Evolutionary conservation across 176 grass and related monocot genomes (phyloP), one percentile per base, ranked within the genome.

Genomic region (Neostapfia colusana): DNA sequence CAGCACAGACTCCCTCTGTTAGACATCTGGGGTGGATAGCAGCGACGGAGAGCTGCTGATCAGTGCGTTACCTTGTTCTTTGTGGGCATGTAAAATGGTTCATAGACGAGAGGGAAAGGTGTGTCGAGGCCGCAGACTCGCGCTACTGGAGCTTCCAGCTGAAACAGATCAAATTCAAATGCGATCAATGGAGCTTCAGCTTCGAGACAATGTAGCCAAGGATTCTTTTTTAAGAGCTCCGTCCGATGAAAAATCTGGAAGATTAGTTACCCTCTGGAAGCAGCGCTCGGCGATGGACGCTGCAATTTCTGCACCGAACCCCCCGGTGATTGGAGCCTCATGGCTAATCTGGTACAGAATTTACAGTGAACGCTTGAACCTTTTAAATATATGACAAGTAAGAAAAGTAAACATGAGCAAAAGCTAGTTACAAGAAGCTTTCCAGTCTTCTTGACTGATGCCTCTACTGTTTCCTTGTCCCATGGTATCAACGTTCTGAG

Each of bases 401-500:
- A 15, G 12, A 16, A 68, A 28, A 9, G 40, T 23, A 64, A 20
- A 24, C 20, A 48, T 43, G 55, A 50, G 3, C 20, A 26, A 69
- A 35, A 48, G 21, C 35, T 36, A 78, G 86, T 68, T 92, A 98
- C 95, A 8, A 98, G 89, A 70, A 98, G 87, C 23, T 88, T 91
- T 46, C 95, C 91, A 0, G 95, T 94, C 81, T 98, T 98, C 65
- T 83, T 92, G 31, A 98, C 95, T 17, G 95, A 98, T 51, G 89
- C 85, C 77, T 94, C 91, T 24, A 98, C 69, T 13, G 80, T 88
- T 86, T 92, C 91, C 84, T 90, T 98, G 75, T 98, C 95, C 95
- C 95, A 98, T 31, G 95, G 95, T 84, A 98, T 86, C 46, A 98
- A 75, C 7, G 95, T 98, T 92, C 71, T 92, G 28, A 98, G 84